Evolutionary conservation across 495 filamentous ascomycete genomes (phyloP), one percentile per base, ranked within the genome.

Genomic region (Penicillium canariense): DNA sequence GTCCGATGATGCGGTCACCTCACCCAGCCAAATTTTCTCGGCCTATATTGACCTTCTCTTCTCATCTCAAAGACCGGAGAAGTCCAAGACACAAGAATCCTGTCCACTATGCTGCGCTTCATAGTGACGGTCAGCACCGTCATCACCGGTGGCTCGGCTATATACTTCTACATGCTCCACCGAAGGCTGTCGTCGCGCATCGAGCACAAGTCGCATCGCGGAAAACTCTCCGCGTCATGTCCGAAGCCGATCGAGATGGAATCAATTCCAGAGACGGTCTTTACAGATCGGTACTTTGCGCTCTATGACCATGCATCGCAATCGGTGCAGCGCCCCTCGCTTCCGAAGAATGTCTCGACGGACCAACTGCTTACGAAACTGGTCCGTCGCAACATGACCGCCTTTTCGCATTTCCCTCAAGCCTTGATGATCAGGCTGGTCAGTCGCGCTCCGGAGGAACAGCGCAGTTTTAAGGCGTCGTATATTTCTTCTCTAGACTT

Each of bases 331-430:
- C 64, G 63, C n/a, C 35, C 35, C 3, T 48, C 48, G 1, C 63
- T 74, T 8, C 68, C 68, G 2, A 30, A 28, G 17, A 30, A 40
- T 10, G 43, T 55, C 18, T n/a, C 55, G 0, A 51, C 54, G 1
- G 45, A 53, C 0, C 23, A 58, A 4, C 55, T 74, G 5, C 60
- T 76, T 31, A 67, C 56, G 12, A 51, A 56, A 7, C 61, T 73
- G 5, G 50, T 70, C 4, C 70, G 68, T 9, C 68, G 66, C 50
- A 76, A 73, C 25, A 73, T 76, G 70, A 61, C 43, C 0, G 55
- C 54, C 0, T 74, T 76, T 22, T 46, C 67, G 17, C 63, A 55
- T 11, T 66, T 67, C 18, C 71, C 69, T 9, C 66, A 71, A 42
- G 66, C 67, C 0, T 56, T 61, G n/a, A 56, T 70, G 20, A 45